These are phyloP conservation scores for Tetrapyrgos nigripes DNA, from an alignment of 1,284 basidiomycete genomes.

Conservation along the genomic window DNA sequence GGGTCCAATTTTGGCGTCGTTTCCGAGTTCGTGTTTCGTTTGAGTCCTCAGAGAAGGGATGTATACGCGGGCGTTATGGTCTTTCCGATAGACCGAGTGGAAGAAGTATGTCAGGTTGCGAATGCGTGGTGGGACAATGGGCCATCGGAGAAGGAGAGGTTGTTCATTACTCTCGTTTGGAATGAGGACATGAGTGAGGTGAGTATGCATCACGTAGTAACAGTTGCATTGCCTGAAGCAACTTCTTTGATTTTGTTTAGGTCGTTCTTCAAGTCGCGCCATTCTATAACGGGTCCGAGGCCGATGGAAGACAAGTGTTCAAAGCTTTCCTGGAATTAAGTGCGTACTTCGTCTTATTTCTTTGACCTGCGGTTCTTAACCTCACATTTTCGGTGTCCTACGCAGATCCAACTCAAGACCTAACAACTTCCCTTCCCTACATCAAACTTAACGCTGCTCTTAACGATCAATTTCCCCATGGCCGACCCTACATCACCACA, in stretches of 20 bases:
- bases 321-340: conserved; percentile 51
- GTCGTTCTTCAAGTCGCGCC: conserved; percentile 40
- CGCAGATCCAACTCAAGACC: conserved; percentile 46
- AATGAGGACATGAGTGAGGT: conserved; percentile 34
- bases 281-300: conserved; percentile 59
- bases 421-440: conserved; percentile 50
- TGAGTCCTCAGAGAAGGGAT: conserved; percentile 54
- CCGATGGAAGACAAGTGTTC: conserved; percentile 52
- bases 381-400: not conserved
- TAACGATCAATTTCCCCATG: no score
- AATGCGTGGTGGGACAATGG: conserved; percentile 37
- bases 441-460: conserved; percentile 44
- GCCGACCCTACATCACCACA: no score
- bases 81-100: conserved; percentile 38
- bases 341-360: conserved; percentile 23
- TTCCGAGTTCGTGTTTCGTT: conserved; percentile 55
- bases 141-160: conserved; percentile 42
- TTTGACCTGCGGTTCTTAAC: conserved; percentile 12
- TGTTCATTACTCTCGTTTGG: conserved; percentile 32
- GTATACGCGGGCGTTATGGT: conserved; percentile 49
- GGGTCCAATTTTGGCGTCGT: conserved; percentile 66
- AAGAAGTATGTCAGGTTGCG: conserved; percentile 42
- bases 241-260: no score
- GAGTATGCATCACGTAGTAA: not conserved
- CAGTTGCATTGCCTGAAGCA: not conserved